These are phyloP conservation scores for Zygotorulaspora sp. DNA, from an alignment of 805 yeast genomes.

Conservation along the genomic window DNA sequence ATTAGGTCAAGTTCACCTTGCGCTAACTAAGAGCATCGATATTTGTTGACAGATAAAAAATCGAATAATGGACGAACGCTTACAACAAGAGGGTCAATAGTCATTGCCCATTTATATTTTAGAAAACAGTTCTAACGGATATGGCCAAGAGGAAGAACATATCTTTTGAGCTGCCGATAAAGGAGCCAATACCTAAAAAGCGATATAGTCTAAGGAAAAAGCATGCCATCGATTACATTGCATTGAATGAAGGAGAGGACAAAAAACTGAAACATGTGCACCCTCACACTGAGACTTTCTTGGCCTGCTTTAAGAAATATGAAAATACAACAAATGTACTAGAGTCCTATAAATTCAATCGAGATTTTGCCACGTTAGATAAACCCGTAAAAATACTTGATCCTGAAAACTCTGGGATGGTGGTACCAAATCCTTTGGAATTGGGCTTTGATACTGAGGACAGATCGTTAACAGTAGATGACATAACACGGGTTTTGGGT, in stretches of 20 bases:
- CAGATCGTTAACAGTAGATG: constrained; percentile 25
- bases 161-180: not conserved
- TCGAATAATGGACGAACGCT: too few relatives aligned
- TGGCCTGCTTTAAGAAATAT: constrained; percentile 22
- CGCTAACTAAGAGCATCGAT: too few relatives aligned
- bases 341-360: constrained; percentile 13
- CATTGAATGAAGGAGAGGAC: constrained; percentile 68
- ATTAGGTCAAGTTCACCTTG: too few relatives aligned
- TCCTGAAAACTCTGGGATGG: constrained; percentile 24
- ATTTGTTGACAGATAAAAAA: too few relatives aligned
- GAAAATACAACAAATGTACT: constrained; percentile 18
- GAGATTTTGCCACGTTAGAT: constrained; percentile 18
- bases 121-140: too few relatives aligned
- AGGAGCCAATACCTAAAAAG: constrained; percentile 21
- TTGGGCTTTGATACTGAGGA: constrained; percentile 8
- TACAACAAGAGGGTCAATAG: too few relatives aligned
- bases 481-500: constrained; percentile 48
- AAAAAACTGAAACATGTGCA: constrained; percentile 52
- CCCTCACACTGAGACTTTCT: constrained; percentile 43
- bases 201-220: constrained; percentile 53
- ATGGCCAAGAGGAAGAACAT: constrained; percentile 1
- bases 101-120: too few relatives aligned
- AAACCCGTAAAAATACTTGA: constrained; percentile 22
- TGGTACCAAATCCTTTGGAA: constrained; percentile 14
- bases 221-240: constrained; percentile 67